Evolutionary conservation across 345 rosid species (phyloP).

Genomic region (Camelina neglecta): DNA sequence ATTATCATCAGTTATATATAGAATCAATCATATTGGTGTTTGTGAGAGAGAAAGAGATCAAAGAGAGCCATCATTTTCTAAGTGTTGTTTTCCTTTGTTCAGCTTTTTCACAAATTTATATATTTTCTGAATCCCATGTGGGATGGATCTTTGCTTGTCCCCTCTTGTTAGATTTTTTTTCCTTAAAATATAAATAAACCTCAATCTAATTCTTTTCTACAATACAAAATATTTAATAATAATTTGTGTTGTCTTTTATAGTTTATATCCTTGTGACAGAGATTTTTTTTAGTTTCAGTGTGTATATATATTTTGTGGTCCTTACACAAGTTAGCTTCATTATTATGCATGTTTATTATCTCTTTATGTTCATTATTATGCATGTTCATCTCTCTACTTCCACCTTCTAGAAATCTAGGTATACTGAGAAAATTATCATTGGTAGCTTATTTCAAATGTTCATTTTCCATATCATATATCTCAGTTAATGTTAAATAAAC

Average conservation of each 20-base stretch:
- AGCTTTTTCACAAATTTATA: constrained; percentile 42
- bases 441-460: neutral
- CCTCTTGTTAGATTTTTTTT: constrained; percentile 43
- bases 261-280: constrained; percentile 44
- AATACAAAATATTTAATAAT: constrained; percentile 27
- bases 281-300: constrained; percentile 33
- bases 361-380: constrained; percentile 19
- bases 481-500: neutral
- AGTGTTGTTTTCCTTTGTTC: constrained; percentile 48
- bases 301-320: constrained; percentile 42
- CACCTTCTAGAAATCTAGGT: constrained; percentile 21
- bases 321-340: constrained; percentile 47
- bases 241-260: constrained; percentile 41
- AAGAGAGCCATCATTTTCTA: constrained; percentile 50
- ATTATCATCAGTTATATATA: constrained; percentile 4
- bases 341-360: constrained; percentile 41
- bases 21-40: constrained; percentile 36
- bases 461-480: neutral
- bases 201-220: constrained; percentile 20
- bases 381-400: too few relatives aligned
- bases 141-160: constrained; percentile 48
- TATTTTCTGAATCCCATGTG: constrained; percentile 51
- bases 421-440: neutral
- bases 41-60: constrained; percentile 41
- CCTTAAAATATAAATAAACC: constrained; percentile 15